A percentile compares a stretch with the other conserved stretches of the same genome.
phyloP scores from a whole-genome alignment of 2,329 filamentous ascomycete genomes.

The Rhynchosporium graminicola region DNA sequence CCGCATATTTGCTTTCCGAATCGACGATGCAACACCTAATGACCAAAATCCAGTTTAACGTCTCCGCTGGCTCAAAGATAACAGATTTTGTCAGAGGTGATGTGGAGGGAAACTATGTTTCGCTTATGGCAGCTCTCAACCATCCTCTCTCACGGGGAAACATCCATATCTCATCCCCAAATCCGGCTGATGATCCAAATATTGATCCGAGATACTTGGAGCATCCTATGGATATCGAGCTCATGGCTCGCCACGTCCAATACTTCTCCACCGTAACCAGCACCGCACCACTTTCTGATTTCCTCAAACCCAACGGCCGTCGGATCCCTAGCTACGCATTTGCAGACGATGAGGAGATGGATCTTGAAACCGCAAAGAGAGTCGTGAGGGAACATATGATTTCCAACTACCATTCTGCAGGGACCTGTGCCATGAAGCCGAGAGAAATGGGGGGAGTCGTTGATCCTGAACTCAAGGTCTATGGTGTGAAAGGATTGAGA shows the following conservation, averaged over 20 bases:
- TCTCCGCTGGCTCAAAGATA: slow-evolving; percentile 20
- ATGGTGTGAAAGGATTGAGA: slow-evolving; percentile 22
- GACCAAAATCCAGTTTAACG: slow-evolving; percentile 24
- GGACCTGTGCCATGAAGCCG: slow-evolving; percentile 30
- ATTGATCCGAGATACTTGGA: slow-evolving; percentile 48
- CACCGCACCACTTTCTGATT: slow-evolving; percentile 10
- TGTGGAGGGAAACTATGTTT: slow-evolving; percentile 24
- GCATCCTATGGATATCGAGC: slow-evolving; percentile 47
- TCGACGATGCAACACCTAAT: slow-evolving; percentile 25
- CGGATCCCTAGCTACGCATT: slow-evolving; percentile 15
- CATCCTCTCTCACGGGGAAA: slow-evolving; percentile 46
- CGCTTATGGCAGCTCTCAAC: slow-evolving; percentile 40
- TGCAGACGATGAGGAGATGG: slow-evolving; percentile 13
- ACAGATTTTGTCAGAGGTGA: slow-evolving; percentile 24
- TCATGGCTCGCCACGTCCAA: slow-evolving; percentile 29
- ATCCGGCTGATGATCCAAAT: slow-evolving; percentile 40
- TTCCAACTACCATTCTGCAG: slow-evolving; percentile 26
- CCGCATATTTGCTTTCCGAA: slow-evolving; percentile 19
- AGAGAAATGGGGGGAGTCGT: slow-evolving; percentile 30
- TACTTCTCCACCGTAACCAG: slow-evolving; percentile 17
- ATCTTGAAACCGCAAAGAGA: slow-evolving; percentile 23
- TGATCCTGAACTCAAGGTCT: slow-evolving; percentile 27
- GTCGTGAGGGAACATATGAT: slow-evolving; percentile 17
- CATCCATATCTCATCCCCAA: slow-evolving; percentile 44
- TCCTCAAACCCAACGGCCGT: slow-evolving; percentile 19